Evolutionary conservation across 2,329 filamentous ascomycete species (phyloP), one percentile per base, ranked within the genome.

Genomic region (Xylariaceae sp.): DNA sequence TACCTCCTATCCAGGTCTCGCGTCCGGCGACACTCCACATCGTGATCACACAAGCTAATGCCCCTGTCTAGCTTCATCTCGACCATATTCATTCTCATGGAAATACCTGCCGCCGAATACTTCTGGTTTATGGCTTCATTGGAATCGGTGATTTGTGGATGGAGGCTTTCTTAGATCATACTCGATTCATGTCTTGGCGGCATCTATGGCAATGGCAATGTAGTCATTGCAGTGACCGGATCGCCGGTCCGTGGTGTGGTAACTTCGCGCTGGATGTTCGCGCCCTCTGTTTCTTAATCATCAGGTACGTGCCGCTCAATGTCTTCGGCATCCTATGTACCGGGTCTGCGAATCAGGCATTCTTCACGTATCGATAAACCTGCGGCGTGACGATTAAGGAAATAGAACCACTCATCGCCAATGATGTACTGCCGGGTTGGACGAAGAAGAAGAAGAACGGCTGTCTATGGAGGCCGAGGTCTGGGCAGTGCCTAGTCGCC

Each of bases 51-150:
- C 6, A 26, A 26, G 22, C 24, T 30, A 42, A 18, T 26, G 11
- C 6, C 22, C 22, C 11, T 11, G 6, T 28, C n/a, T 42, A 59
- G 56, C 28, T 73, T 71, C 24, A 75, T 70, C 1, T 62, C 67
- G 3, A 48, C 67, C 37, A 70, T 72, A 53, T 69, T 78, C 32
- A 69, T 75, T 38, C 67, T 71, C 42, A 76, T 79, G 76, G 79
- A 39, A 66, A 61, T 13, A 65, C 74, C 11, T 82, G 82, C 17
- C 71, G 83, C 41, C 82, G 83, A 34, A 76, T 79, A 42, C 70
- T 85, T 7, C 73, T 87, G 44, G 78, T 86, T 37, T 63, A 73
- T n/a, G 83, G 83, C 43, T 78, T 72, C 28, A 65, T 83, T 16
- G 78, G 82, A 18, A 87, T 87, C 85, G 72, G 49, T 77, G 79